Conservation (phyloP, 2,329 filamentous ascomycete species). For the Fusarium haematococcum region DNA sequence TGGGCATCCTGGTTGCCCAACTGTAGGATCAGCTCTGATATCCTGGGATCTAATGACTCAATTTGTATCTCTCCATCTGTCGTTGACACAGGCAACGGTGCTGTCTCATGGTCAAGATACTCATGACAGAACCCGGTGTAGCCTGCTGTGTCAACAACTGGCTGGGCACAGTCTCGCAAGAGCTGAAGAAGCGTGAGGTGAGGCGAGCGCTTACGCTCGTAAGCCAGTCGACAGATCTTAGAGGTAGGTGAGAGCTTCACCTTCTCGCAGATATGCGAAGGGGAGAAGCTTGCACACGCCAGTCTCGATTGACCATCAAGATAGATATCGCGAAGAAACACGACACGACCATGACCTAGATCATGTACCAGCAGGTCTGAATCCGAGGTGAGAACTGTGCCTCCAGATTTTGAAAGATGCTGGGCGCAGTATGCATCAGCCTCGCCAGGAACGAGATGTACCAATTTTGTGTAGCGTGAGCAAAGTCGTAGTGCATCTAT, state of each 20-base stretch:
- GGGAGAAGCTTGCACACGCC: slow-evolving; percentile 47
- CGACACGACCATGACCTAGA: slow-evolving; percentile 73
- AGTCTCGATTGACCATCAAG: slow-evolving; percentile 40
- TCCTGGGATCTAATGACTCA: slow-evolving; percentile 50
- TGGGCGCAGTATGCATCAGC: slow-evolving; percentile 85
- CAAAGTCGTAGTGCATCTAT: slow-evolving; percentile 74
- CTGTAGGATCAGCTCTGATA: slow-evolving; percentile 55
- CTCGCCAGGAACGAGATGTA: slow-evolving; percentile 80
- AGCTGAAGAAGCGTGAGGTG: slow-evolving; percentile 48
- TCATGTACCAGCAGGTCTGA: slow-evolving; percentile 86
- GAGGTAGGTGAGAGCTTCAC: slow-evolving; percentile 53
- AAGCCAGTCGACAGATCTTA: slow-evolving; percentile 51
- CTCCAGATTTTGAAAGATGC: slow-evolving; percentile 65
- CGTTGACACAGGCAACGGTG: slow-evolving; percentile 27
- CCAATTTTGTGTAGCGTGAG: slow-evolving; percentile 54
- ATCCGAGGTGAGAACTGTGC: slow-evolving; percentile 81
- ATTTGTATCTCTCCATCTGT: slow-evolving; percentile 28
- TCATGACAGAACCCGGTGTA: slow-evolving; percentile 49
- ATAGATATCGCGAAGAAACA: slow-evolving; percentile 76
- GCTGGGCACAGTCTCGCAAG: slow-evolving; percentile 41
- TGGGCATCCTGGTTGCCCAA: slow-evolving; percentile 24
- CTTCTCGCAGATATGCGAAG: slow-evolving; percentile 53
- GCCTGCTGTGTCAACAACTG: slow-evolving; percentile 30
- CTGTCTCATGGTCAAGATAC: slow-evolving; percentile 44
- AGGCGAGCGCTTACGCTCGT: slow-evolving; percentile 46